Conservation (phyloP, 495 filamentous ascomycete species). For the Tricharina praecox region DNA sequence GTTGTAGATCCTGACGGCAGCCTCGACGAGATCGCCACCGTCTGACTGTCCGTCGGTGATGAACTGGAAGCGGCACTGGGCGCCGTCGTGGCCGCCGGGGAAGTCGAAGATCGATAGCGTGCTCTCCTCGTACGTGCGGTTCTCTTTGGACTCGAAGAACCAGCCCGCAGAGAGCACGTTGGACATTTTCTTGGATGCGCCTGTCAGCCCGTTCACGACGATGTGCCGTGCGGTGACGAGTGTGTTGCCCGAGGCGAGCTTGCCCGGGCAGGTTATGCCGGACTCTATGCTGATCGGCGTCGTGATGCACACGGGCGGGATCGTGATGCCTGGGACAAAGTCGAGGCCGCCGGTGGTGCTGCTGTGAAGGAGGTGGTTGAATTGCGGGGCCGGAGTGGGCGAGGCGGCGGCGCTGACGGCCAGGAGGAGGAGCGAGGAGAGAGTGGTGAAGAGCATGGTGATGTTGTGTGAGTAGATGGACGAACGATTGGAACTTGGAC, state of each 20-base stretch:
- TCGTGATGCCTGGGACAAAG: background rate
- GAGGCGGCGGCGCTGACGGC: background rate
- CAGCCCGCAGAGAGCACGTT: background rate
- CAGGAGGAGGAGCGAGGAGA: background rate
- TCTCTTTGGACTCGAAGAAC: background rate
- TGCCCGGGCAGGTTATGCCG: background rate
- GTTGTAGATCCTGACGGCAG: background rate
- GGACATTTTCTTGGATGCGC: background rate
- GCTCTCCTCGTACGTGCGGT: background rate
- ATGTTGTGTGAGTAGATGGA: too few relatives aligned
- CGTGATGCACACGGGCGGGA: background rate
- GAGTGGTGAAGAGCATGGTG: background rate
- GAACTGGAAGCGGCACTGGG: constrained; percentile 4
- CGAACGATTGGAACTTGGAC: too few relatives aligned
- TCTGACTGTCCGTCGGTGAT: too few relatives aligned
- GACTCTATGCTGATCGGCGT: too few relatives aligned
- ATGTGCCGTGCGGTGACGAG: constrained; percentile 1
- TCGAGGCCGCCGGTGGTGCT: background rate
- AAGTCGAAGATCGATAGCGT: constrained; percentile 3
- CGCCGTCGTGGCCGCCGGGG: background rate
- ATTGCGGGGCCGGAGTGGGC: background rate
- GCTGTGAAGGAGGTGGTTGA: too few relatives aligned
- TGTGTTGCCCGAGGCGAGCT: background rate
- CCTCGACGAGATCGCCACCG: background rate
- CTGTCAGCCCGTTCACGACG: background rate